Evolutionary conservation across 2,329 filamentous ascomycete genomes (phyloP).

Genomic region (Emericellopsis cladophorae): DNA sequence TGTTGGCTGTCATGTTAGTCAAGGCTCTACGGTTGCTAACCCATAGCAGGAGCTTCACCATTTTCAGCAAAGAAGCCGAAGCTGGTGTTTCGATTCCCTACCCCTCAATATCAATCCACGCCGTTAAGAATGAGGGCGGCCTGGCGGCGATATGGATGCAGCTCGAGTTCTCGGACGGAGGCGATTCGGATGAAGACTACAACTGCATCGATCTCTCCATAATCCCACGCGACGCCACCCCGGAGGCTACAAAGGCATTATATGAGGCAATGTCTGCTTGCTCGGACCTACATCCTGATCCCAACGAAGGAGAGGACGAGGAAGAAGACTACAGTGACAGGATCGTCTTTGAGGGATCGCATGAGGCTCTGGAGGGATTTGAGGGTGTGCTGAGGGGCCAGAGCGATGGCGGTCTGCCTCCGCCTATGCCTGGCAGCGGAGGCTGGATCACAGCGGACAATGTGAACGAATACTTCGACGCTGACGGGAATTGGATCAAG

Average conservation of each 20-base stretch:
- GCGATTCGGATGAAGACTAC: constrained; percentile 49
- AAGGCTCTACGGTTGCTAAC: background rate
- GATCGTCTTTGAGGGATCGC: constrained; percentile 42
- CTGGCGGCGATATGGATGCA: constrained; percentile 51
- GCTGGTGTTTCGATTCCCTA: constrained; percentile 60
- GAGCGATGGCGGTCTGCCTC: constrained; percentile 40
- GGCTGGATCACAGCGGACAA: constrained; percentile 92
- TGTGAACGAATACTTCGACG: constrained; percentile 71
- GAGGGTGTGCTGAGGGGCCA: constrained; percentile 38
- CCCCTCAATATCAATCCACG: constrained; percentile 62
- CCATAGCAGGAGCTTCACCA: constrained; percentile 30
- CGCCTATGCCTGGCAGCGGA: constrained; percentile 57
- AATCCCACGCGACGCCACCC: constrained; percentile 28
- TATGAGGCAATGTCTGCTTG: constrained; percentile 63
- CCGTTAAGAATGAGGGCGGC: constrained; percentile 45
- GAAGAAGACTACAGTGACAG: constrained; percentile 42
- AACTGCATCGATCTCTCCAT: constrained; percentile 57
- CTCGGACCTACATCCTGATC: constrained; percentile 65
- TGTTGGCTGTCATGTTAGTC: constrained; percentile 6
- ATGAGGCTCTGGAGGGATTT: constrained; percentile 43
- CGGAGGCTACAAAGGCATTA: constrained; percentile 24
- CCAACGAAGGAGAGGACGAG: constrained; percentile 44
- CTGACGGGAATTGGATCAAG: constrained; percentile 65
- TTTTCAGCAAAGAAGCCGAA: constrained; percentile 47
- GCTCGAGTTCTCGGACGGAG: constrained; percentile 48